These are phyloP conservation scores for Dryadomyces quercivorus DNA, from an alignment of 2,329 filamentous ascomycete genomes.

Conservation along the genomic window DNA sequence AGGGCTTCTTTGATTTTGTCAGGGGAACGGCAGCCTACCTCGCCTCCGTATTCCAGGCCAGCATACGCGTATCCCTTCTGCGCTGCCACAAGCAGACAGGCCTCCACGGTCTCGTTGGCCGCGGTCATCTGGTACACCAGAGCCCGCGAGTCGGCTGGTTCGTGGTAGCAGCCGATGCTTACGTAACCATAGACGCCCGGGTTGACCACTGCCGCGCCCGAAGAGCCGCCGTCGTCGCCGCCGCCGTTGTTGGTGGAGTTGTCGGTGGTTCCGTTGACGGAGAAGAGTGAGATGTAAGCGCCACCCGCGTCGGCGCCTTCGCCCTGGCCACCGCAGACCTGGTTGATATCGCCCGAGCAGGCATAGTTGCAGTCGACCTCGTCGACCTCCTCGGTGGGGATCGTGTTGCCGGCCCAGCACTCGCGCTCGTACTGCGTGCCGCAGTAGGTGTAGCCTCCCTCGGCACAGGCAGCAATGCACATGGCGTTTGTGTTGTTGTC, in stretches of 20 bases:
- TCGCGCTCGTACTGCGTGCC: constrained; percentile 37
- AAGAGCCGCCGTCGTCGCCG: neutral
- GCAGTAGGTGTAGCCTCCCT: constrained; percentile 26
- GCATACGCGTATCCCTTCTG: constrained; percentile 15
- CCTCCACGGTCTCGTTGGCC: constrained; percentile 13
- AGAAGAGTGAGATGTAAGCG: constrained; percentile 36
- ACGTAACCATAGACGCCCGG: constrained; percentile 19
- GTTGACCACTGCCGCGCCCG: constrained; percentile 20
- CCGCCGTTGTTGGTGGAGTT: constrained; percentile 5
- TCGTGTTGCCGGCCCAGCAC: constrained; percentile 40
- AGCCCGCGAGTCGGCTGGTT: constrained; percentile 13
- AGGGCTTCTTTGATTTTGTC: neutral
- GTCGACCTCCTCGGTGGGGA: constrained; percentile 30
- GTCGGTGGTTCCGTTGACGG: constrained; percentile 16
- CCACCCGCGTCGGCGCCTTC: constrained; percentile 19
- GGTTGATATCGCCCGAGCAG: constrained; percentile 34
- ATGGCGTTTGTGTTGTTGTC: constrained; percentile 27
- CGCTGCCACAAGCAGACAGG: constrained; percentile 12
- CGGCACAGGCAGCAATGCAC: constrained; percentile 32
- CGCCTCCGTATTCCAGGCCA: constrained; percentile 21
- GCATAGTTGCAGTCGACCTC: constrained; percentile 37
- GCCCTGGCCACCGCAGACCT: constrained; percentile 42
- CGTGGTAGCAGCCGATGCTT: constrained; percentile 23
- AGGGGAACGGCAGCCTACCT: neutral
- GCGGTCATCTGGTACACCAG: constrained; percentile 9